These are phyloP conservation scores for Ophiobolus disseminans DNA, from an alignment of 2,329 filamentous ascomycete genomes.

Conservation along the genomic window DNA sequence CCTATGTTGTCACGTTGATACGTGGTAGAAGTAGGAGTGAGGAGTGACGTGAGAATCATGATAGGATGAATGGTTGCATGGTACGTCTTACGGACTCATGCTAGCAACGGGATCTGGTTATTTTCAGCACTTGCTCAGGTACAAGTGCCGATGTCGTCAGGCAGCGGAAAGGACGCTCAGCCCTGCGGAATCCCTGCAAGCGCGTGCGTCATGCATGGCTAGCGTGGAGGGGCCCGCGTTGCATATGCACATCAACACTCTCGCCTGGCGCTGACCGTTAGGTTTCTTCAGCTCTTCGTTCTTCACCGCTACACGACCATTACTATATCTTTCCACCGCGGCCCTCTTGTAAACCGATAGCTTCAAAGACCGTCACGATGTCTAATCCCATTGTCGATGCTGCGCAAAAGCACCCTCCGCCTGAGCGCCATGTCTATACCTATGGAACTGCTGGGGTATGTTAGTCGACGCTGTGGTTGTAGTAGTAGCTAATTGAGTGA, in stretches of 20 bases:
- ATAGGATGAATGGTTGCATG: too few relatives aligned
- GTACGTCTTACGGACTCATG: too few relatives aligned
- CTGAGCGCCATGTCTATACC: slow-evolving; percentile 45
- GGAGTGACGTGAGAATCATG: too few relatives aligned
- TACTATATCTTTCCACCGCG: too few relatives aligned
- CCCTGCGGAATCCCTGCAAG: slow-evolving; percentile 30
- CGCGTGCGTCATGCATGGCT: slow-evolving; percentile 15
- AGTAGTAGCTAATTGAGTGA: slow-evolving; percentile 13
- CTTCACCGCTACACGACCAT: too few relatives aligned
- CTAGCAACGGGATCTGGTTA: too few relatives aligned
- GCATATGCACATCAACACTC: slow-evolving; percentile 15
- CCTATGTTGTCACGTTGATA: too few relatives aligned
- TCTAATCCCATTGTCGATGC: slow-evolving; percentile 41
- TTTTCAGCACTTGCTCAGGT: slow-evolving; percentile 13
- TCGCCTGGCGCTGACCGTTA: slow-evolving; percentile 17
- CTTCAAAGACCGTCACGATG: too few relatives aligned
- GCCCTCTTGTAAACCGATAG: too few relatives aligned
- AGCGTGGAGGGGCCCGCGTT: slow-evolving; percentile 15
- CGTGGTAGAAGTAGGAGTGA: too few relatives aligned
- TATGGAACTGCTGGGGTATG: slow-evolving; percentile 59
- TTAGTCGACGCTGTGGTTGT: slow-evolving; percentile 16
- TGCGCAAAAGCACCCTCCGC: slow-evolving; percentile 47
- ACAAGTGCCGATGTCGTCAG: slow-evolving; percentile 26
- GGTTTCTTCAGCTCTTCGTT: not conserved
- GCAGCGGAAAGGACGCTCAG: slow-evolving; percentile 26